Conservation (phyloP, 345 rosid species). For the Eucalyptus regnans region DNA sequence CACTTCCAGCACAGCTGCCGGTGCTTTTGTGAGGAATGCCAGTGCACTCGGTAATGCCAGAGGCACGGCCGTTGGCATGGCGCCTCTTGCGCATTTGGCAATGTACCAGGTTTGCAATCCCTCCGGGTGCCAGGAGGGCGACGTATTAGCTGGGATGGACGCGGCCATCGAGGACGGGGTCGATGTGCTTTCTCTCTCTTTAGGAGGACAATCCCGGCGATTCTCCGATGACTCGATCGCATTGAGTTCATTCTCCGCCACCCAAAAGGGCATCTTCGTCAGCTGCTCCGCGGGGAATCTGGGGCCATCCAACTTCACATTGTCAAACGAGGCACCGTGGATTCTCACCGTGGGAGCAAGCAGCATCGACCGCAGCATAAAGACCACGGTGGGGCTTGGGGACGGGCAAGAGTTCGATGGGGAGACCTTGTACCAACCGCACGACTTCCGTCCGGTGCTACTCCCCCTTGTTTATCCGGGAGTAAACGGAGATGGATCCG, state of each 20-base stretch:
- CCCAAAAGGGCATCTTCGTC: constrained; percentile 9
- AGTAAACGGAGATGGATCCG: constrained; percentile 5
- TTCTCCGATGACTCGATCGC: constrained; percentile 24
- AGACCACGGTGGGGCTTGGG: constrained; percentile 24
- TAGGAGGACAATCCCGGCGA: constrained; percentile 26
- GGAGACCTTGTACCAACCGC: constrained; percentile 26
- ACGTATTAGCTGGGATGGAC: constrained; percentile 41
- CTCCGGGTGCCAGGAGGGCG: constrained; percentile 11
- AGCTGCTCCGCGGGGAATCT: too few species aligned
- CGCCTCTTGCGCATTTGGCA: constrained; percentile 40
- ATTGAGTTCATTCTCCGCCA: constrained; percentile 32
- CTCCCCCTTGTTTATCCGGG: constrained; percentile 37
- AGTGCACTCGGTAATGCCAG: too few species aligned
- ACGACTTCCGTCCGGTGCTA: constrained; percentile 1
- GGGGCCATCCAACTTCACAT: too few species aligned
- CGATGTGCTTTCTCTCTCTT: constrained; percentile 42
- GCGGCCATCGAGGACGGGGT: constrained; percentile 43
- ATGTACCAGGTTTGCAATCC: constrained; percentile 31
- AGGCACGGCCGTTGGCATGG: constrained; percentile 37
- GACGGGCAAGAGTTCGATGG: constrained; percentile 19
- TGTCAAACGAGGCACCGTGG: too few species aligned
- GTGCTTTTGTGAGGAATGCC: too few species aligned
- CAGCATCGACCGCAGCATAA: too few species aligned
- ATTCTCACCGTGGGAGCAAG: too few species aligned
- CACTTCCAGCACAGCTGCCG: too few species aligned